Percentiles rank a stretch among this genome's conserved stretches.
phyloP scores from a whole-genome alignment of 768 basidiomycete species.

The Trametes coccinea region DNA sequence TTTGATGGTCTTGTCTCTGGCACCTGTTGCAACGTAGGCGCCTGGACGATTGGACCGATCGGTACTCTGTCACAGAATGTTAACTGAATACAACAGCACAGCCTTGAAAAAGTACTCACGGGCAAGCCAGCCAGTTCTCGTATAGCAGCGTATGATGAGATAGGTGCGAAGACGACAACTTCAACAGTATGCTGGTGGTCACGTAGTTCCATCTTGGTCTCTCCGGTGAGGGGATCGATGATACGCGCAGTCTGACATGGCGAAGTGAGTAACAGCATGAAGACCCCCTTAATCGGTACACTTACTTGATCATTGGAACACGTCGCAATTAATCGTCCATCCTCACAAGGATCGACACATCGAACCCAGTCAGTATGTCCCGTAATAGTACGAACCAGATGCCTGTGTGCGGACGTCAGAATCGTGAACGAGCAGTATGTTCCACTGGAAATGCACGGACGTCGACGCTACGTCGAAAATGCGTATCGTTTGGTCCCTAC shows the following conservation, averaged over 20 bases:
- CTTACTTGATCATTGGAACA: constrained; percentile 57
- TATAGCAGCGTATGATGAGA: constrained; percentile 42
- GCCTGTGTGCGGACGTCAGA: constrained; percentile 33
- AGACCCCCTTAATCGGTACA: not conserved
- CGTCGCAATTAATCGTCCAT: constrained; percentile 49
- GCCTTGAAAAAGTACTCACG: constrained; percentile 25
- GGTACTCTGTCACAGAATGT: constrained; percentile 41
- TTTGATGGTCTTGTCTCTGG: constrained; percentile 89
- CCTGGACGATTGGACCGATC: constrained; percentile 48
- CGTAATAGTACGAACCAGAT: constrained; percentile 50
- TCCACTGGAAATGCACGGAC: constrained; percentile 31
- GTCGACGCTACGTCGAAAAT: constrained; percentile 59
- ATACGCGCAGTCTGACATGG: constrained; percentile 48
- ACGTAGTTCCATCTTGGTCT: constrained; percentile 51
- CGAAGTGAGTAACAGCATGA: not conserved
- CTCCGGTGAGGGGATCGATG: constrained; percentile 50
- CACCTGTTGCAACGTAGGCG: constrained; percentile 56
- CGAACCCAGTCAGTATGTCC: constrained; percentile 59
- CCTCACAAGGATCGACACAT: constrained; percentile 34
- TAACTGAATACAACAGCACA: not conserved
- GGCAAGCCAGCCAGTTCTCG: constrained; percentile 48
- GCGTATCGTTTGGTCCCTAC: constrained; percentile 54
- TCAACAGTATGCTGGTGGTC: constrained; percentile 60
- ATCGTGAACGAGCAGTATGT: not conserved
- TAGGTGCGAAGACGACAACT: constrained; percentile 52